Percentiles rank a stretch among this genome's conserved stretches.
Evolutionary conservation across 2,329 filamentous ascomycete genomes (phyloP).

Genomic region (Tolypocladium nubicola): DNA sequence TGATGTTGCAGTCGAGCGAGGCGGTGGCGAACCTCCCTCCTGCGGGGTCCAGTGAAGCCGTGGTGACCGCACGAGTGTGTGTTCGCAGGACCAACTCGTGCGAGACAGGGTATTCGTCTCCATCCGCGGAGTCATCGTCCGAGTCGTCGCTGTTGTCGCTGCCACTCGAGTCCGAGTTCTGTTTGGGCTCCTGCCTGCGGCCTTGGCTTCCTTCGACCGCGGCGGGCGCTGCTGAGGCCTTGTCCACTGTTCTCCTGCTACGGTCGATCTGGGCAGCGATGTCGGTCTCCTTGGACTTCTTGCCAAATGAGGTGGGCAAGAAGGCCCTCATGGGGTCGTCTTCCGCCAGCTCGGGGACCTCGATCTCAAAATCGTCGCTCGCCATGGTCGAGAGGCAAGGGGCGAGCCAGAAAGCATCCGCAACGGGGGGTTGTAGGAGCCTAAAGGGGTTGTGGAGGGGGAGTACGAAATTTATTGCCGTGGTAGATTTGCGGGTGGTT

Average conservation of each 20-base stretch:
- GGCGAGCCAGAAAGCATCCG: slow-evolving; percentile 3
- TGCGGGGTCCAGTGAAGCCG: slow-evolving; percentile 72
- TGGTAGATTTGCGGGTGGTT: slow-evolving; percentile 4
- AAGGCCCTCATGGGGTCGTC: slow-evolving; percentile 68
- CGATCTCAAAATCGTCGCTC: slow-evolving; percentile 48
- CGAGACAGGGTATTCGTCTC: slow-evolving; percentile 83
- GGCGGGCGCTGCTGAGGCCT: slow-evolving; percentile 1
- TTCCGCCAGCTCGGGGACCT: slow-evolving; percentile 39
- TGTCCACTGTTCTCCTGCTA: slow-evolving; percentile 48
- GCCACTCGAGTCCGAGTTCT: slow-evolving; percentile 32
- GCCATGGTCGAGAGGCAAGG: slow-evolving; percentile 32
- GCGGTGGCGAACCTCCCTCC: slow-evolving; percentile 82
- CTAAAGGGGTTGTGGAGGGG: slow-evolving; percentile 5
- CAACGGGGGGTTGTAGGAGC: neutral
- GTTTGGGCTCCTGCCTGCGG: slow-evolving; percentile 10
- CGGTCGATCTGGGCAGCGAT: slow-evolving; percentile 72
- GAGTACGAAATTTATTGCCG: slow-evolving; percentile 8
- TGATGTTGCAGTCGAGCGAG: slow-evolving; percentile 82
- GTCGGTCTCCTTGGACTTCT: slow-evolving; percentile 63
- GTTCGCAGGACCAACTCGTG: slow-evolving; percentile 91
- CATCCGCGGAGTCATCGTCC: slow-evolving; percentile 55
- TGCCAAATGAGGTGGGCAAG: slow-evolving; percentile 76
- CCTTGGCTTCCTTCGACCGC: slow-evolving; percentile 5
- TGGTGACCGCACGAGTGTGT: slow-evolving; percentile 79
- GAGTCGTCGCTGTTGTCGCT: slow-evolving; percentile 35